Evolutionary conservation across 352 stramenopile genomes (phyloP).

Genomic region (Thraustotheca clavata): DNA sequence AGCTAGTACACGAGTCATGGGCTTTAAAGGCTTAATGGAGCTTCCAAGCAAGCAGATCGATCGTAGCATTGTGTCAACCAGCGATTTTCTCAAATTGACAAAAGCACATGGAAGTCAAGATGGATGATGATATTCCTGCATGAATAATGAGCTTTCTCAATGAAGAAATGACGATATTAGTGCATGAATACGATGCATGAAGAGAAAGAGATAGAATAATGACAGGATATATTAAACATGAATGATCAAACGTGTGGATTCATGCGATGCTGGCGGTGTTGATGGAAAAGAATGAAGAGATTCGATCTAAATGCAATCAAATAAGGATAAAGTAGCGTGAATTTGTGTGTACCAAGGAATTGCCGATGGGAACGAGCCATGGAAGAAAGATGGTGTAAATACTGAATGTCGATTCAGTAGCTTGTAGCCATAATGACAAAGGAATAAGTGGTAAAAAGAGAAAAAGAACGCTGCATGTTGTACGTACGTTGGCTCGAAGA

Average conservation of each 20-base stretch:
- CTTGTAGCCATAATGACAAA: not conserved
- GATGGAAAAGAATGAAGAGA: not conserved
- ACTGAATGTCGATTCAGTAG: not conserved
- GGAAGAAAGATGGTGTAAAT: constrained; percentile 4
- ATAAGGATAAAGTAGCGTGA: not conserved
- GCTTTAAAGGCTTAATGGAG: too few relatives aligned
- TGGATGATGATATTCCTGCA: too few relatives aligned
- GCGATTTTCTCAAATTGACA: too few relatives aligned
- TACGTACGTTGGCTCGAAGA: not conserved
- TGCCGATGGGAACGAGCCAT: not conserved
- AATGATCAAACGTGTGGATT: not conserved
- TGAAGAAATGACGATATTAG: too few relatives aligned
- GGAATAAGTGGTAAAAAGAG: not conserved
- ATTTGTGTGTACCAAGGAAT: not conserved
- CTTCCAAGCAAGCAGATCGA: too few relatives aligned
- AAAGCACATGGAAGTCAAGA: too few relatives aligned
- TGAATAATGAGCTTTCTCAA: too few relatives aligned
- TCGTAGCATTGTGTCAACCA: too few relatives aligned
- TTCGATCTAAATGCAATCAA: not conserved
- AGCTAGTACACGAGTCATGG: too few relatives aligned
- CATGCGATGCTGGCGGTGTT: not conserved
- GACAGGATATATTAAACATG: not conserved
- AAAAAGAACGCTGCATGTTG: not conserved
- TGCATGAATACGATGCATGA: too few relatives aligned
- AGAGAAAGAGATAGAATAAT: too few relatives aligned